phyloP scores from a whole-genome alignment of 768 basidiomycete genomes.

The Mycena vulgaris region DNA sequence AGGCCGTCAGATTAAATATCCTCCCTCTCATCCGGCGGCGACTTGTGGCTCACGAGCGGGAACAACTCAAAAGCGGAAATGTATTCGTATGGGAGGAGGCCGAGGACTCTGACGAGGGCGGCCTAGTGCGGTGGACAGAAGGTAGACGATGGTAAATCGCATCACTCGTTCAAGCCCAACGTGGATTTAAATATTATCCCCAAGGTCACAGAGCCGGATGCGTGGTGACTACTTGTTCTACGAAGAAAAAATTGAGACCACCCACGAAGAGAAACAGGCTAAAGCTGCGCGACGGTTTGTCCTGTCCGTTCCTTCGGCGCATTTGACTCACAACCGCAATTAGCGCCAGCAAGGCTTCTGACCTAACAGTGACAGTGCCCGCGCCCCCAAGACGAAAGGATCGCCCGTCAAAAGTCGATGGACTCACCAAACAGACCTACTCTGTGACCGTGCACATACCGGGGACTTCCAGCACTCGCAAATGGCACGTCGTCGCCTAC shows the following conservation, averaged over 20 bases:
- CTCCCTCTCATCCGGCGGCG: conserved; percentile 82
- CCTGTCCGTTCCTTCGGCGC: background rate
- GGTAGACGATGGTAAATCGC: conserved; percentile 78
- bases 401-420: conserved; percentile 82
- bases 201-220: conserved; percentile 90
- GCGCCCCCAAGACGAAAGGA: conserved; percentile 81
- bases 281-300: conserved; percentile 84
- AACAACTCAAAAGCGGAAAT: conserved; percentile 79
- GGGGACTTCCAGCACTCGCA: conserved; percentile 69
- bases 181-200: background rate
- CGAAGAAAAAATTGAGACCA: conserved; percentile 87
- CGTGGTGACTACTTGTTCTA: conserved; percentile 87
- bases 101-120: conserved; percentile 74
- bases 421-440: conserved; percentile 90
- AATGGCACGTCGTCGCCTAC: conserved; percentile 91
- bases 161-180: background rate
- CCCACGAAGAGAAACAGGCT: conserved; percentile 83
- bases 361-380: conserved; percentile 70
- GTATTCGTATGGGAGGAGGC: conserved; percentile 92
- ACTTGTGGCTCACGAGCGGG: conserved; percentile 78
- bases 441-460: conserved; percentile 82
- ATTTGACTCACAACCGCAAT: conserved; percentile 30
- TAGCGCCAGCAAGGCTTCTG: conserved; percentile 36
- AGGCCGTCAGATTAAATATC: conserved; percentile 80
- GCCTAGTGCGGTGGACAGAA: conserved; percentile 85